phyloP scores from a whole-genome alignment of 1,284 basidiomycete genomes.

The Cryptococcus maquisensis region DNA sequence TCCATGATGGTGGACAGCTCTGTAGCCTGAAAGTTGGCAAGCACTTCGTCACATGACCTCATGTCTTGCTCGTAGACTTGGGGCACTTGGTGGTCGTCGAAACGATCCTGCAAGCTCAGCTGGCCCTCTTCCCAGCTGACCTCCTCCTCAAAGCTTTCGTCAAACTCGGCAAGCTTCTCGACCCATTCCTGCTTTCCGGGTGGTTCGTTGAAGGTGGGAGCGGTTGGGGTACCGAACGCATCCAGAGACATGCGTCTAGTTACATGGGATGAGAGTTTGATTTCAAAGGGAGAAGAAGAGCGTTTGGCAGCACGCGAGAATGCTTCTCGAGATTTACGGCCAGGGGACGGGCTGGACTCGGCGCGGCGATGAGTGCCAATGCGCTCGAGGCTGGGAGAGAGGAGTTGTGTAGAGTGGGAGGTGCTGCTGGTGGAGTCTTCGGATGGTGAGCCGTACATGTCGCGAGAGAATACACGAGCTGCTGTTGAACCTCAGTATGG shows the following conservation, averaged over 20 bases:
- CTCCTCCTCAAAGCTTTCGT: neutral
- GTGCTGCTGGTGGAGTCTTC: neutral
- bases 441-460: conserved; percentile 17
- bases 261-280: conserved; percentile 31
- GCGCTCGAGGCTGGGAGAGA: neutral
- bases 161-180: conserved; percentile 7
- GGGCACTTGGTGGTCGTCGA: neutral
- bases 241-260: conserved; percentile 37
- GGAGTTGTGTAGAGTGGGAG: neutral
- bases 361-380: conserved; percentile 8
- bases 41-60: neutral
- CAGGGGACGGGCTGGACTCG: conserved; percentile 14
- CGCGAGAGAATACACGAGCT: conserved; percentile 33
- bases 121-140: neutral
- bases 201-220: neutral
- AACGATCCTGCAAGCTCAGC: neutral
- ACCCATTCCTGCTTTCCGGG: conserved; percentile 7
- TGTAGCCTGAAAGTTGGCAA: conserved; percentile 9
- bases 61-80: neutral
- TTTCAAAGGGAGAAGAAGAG: conserved; percentile 34
- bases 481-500: conserved; percentile 6
- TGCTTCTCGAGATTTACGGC: conserved; percentile 2
- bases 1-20: conserved; percentile 22
- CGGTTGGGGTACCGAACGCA: conserved; percentile 28
- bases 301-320: conserved; percentile 17